These are phyloP conservation scores for Auxenochlorella pyrenoidosa DNA, from an alignment of 139 green algal species.

Conservation along the genomic window DNA sequence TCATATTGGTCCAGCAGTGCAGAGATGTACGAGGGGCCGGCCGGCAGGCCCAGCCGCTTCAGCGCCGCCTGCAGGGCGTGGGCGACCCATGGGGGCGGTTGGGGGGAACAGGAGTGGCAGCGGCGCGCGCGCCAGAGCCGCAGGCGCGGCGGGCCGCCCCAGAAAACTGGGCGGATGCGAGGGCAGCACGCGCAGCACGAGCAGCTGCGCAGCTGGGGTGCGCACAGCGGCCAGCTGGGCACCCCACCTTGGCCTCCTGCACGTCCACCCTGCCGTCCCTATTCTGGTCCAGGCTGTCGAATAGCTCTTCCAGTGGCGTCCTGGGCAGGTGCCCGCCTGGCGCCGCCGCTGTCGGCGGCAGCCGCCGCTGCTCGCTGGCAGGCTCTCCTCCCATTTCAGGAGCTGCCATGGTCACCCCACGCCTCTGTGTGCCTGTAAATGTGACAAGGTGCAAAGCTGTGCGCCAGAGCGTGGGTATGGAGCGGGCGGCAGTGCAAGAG, in stretches of 20 bases:
- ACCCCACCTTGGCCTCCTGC: not conserved
- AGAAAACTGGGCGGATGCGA: no score
- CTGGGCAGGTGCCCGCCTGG: no score
- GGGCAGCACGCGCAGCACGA: not conserved
- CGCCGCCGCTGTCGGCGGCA: no score
- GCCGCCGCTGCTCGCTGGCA: no score
- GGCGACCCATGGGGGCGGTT: no score
- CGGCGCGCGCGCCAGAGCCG: not conserved
- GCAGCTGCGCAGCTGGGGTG: not conserved
- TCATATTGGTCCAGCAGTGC: constrained; percentile 44
- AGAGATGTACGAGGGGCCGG: not conserved
- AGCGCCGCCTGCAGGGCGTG: constrained; percentile 35
- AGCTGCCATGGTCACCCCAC: no score
- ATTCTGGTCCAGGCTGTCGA: not conserved
- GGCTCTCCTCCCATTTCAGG: no score
- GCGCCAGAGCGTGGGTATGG: no score
- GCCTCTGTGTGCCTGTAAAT: no score
- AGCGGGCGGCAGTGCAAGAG: no score
- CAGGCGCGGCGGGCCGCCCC: not conserved
- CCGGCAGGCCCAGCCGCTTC: constrained; percentile 29
- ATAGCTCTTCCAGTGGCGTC: not conserved
- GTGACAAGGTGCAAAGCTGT: no score
- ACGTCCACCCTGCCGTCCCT: not conserved
- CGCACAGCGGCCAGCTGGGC: no score
- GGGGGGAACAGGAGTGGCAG: not conserved